These are phyloP conservation scores for Arabis alpina DNA, from an alignment of 345 rosid genomes.

Conservation along the genomic window DNA sequence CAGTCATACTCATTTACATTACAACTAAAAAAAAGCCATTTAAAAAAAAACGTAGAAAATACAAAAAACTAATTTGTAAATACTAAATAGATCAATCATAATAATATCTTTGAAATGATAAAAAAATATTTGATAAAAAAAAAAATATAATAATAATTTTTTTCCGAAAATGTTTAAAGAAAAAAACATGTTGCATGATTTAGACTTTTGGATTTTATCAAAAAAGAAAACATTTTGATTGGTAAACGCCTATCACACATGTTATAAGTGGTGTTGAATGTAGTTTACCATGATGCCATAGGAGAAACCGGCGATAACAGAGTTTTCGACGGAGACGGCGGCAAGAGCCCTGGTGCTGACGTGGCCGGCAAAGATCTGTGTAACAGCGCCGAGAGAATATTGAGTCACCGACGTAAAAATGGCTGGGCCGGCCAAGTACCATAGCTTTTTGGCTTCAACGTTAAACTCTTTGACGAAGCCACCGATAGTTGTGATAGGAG, in stretches of 20 bases:
- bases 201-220: too few species aligned
- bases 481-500: too few species aligned
- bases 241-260: background rate
- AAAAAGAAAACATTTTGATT: background rate
- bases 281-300: constrained; percentile 73
- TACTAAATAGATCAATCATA: background rate
- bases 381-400: constrained; percentile 92
- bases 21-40: background rate
- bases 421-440: constrained; percentile 95
- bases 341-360: constrained; percentile 75
- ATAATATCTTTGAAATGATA: too few species aligned
- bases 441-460: constrained; percentile 71
- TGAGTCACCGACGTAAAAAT: constrained; percentile 78
- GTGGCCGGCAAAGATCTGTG: constrained; percentile 81
- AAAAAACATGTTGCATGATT: too few species aligned
- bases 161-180: too few species aligned
- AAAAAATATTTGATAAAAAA: too few species aligned
- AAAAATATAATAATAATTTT: too few species aligned
- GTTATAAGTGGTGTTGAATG: background rate
- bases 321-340: constrained; percentile 83
- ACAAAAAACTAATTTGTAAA: background rate
- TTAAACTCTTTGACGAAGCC: too few species aligned
- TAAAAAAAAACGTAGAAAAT: too few species aligned
- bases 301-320: constrained; percentile 92
- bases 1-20: background rate